phyloP scores from a whole-genome alignment of 768 basidiomycete species.

The Lanmaoa pseudosensibilis region DNA sequence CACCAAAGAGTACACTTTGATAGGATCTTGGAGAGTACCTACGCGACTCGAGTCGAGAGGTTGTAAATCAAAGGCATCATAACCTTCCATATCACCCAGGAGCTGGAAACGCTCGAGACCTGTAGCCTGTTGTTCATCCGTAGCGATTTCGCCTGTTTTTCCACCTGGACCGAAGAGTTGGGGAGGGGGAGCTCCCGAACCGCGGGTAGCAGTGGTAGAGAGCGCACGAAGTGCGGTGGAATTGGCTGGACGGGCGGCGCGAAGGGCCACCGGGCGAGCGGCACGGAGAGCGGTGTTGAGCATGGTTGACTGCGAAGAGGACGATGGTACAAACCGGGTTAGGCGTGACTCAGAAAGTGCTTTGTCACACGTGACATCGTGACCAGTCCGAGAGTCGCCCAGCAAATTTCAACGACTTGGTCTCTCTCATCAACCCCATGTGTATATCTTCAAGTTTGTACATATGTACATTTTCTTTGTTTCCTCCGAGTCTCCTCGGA shows the following conservation, averaged over 20 bases:
- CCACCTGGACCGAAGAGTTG: constrained; percentile 70
- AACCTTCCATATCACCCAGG: constrained; percentile 82
- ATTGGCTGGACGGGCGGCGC: constrained; percentile 20
- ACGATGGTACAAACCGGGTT: constrained; percentile 29
- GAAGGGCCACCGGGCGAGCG: constrained; percentile 28
- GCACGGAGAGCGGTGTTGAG: constrained; percentile 28
- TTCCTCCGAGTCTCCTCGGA: neutral
- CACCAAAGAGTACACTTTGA: constrained; percentile 85
- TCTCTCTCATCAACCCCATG: neutral
- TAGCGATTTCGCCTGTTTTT: constrained; percentile 73
- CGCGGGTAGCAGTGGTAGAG: constrained; percentile 54
- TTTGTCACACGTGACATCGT: constrained; percentile 27
- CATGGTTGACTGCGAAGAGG: constrained; percentile 21
- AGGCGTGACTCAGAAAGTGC: constrained; percentile 26
- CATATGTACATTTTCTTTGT: neutral
- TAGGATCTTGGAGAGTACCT: constrained; percentile 85
- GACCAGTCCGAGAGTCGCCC: neutral
- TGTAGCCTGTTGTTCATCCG: constrained; percentile 88
- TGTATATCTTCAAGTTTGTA: neutral
- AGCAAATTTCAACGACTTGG: too few relatives aligned
- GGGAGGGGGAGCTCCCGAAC: constrained; percentile 63
- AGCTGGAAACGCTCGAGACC: constrained; percentile 96
- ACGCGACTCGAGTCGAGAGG: constrained; percentile 82
- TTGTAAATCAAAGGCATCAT: constrained; percentile 86
- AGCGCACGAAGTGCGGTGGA: constrained; percentile 49